Conservation (phyloP, 805 yeast genomes). For the Starmerella khaoyaiensis region DNA sequence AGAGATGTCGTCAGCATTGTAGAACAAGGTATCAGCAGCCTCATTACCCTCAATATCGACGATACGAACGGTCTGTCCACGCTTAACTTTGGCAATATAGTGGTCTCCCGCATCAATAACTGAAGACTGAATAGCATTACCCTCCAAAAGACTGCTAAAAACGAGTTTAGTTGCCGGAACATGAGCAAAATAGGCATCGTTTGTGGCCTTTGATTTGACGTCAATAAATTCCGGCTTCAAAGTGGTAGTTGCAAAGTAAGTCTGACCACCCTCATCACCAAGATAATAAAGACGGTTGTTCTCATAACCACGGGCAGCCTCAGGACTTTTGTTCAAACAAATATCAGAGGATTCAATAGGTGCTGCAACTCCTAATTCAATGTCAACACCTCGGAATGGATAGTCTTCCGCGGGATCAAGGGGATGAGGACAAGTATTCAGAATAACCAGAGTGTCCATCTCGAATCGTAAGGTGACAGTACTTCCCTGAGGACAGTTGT, state of each 20-base stretch:
- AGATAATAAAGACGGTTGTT: slow-evolving; percentile 11
- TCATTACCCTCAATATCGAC: slow-evolving; percentile 11
- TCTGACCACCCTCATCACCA: neutral
- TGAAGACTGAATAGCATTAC: slow-evolving; percentile 1
- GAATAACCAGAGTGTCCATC: slow-evolving; percentile 9
- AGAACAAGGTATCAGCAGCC: slow-evolving; percentile 10
- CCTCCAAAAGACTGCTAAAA: neutral
- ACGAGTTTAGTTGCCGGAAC: slow-evolving; percentile 3
- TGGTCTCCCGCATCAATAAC: slow-evolving; percentile 9
- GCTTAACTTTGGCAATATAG: slow-evolving; percentile 1
- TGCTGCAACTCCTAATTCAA: slow-evolving; percentile 1
- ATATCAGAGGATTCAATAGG: neutral
- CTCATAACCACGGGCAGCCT: slow-evolving; percentile 8
- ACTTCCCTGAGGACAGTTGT: slow-evolving; percentile 2
- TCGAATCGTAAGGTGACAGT: slow-evolving; percentile 9
- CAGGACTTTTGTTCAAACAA: slow-evolving; percentile 4
- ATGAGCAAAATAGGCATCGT: neutral
- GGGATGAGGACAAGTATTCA: slow-evolving; percentile 13
- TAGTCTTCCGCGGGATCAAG: slow-evolving; percentile 8
- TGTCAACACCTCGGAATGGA: slow-evolving; percentile 7
- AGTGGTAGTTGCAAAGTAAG: neutral
- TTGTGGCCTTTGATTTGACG: neutral
- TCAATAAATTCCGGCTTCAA: neutral
- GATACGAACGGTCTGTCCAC: slow-evolving; percentile 9
- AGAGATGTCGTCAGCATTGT: slow-evolving; percentile 3